phyloP scores from a whole-genome alignment of 2,329 filamentous ascomycete species.

The Fusarium oligoseptatum region DNA sequence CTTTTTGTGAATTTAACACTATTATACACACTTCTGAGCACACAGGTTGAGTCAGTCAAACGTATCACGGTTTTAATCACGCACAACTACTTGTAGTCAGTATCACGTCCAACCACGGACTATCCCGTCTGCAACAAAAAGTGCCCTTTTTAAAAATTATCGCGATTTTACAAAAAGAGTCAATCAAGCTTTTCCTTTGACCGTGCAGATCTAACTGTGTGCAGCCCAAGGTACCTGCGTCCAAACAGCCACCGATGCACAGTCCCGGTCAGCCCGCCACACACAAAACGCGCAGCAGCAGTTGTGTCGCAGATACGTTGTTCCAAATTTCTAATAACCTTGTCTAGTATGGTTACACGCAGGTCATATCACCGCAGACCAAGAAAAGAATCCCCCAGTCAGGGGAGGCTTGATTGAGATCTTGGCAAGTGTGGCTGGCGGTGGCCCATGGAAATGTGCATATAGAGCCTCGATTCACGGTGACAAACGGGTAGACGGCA shows the following conservation, averaged over 20 bases:
- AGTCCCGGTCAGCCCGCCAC: conserved; percentile 20
- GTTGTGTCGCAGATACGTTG: conserved; percentile 5
- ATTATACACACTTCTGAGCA: not conserved
- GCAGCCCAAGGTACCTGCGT: conserved; percentile 11
- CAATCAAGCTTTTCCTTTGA: not conserved
- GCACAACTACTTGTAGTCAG: not conserved
- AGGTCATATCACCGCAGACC: not conserved
- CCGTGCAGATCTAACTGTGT: not conserved
- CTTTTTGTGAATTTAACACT: not conserved
- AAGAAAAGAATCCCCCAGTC: not conserved
- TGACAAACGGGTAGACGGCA: not conserved
- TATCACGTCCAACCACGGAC: not conserved
- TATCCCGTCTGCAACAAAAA: conserved; percentile 6
- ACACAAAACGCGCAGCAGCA: conserved; percentile 15
- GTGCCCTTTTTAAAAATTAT: not conserved
- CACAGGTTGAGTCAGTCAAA: conserved; percentile 18
- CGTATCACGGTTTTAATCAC: conserved; percentile 30
- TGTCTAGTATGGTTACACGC: conserved; percentile 3
- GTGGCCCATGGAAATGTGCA: conserved; percentile 25
- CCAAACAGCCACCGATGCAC: conserved; percentile 9
- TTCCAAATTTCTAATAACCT: not conserved
- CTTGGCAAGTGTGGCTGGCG: not conserved
- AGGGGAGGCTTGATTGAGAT: not conserved
- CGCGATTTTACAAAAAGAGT: not conserved
- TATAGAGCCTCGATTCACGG: conserved; percentile 3